Evolutionary conservation across 73 alveolate species (phyloP).

Genomic region (Tetrahymena borealis): DNA sequence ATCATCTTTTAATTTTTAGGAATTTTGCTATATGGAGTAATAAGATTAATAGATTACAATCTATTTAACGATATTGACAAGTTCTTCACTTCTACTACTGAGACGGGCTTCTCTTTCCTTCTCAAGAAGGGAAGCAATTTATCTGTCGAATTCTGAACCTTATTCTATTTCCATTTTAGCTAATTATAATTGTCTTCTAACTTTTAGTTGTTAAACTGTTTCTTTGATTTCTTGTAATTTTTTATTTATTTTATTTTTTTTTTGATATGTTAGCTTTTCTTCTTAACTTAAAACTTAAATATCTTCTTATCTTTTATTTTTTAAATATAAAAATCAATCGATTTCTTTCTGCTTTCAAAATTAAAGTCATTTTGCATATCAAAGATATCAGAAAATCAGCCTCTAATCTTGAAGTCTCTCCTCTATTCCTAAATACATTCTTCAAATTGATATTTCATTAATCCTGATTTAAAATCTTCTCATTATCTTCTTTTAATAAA

Average conservation of each 20-base stretch:
- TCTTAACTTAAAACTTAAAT: not conserved
- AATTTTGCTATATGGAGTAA: not conserved
- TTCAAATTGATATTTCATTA: not conserved
- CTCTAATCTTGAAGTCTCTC: not conserved
- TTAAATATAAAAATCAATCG: not conserved
- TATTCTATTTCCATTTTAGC: not conserved
- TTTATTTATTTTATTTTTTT: not conserved
- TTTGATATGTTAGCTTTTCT: not conserved
- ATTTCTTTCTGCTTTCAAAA: not conserved
- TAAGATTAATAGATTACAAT: conserved; percentile 34
- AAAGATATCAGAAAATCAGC: not conserved
- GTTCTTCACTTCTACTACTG: conserved; percentile 52
- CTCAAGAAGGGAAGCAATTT: conserved; percentile 56
- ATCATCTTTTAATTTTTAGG: not conserved
- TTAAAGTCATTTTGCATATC: too few relatives aligned
- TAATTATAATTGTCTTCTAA: conserved; percentile 10
- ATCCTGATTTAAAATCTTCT: too few relatives aligned
- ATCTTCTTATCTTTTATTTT: not conserved
- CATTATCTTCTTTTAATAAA: too few relatives aligned
- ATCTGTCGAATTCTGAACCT: conserved; percentile 62
- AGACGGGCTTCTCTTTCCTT: conserved; percentile 77
- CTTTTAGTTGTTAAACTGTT: not conserved
- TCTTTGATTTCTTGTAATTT: not conserved
- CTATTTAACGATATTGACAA: conserved; percentile 40
- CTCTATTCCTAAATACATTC: not conserved